A percentile compares a stretch with the other conserved stretches of the same genome.
These are phyloP conservation scores for Monosporozyma yasuniensis DNA, from an alignment of 805 yeast species.

Conservation along the genomic window DNA sequence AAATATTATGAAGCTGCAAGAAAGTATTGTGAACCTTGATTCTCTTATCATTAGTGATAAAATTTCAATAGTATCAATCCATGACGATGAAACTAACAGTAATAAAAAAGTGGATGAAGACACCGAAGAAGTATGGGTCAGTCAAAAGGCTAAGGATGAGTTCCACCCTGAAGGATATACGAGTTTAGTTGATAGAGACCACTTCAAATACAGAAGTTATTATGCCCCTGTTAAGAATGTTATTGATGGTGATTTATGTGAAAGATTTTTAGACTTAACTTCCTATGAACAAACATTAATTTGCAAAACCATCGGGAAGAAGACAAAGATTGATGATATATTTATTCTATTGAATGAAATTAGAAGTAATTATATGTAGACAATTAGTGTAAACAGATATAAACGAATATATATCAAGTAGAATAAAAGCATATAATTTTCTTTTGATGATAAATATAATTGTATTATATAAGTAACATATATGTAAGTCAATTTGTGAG, in stretches of 20 bases:
- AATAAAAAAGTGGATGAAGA: slow-evolving; percentile 13
- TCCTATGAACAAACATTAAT: slow-evolving; percentile 16
- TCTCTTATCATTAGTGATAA: slow-evolving; percentile 12
- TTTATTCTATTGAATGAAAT: slow-evolving; percentile 19
- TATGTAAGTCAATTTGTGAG: slow-evolving; percentile 1
- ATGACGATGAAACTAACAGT: slow-evolving; percentile 2
- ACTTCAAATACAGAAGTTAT: slow-evolving; percentile 60
- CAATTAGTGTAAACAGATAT: not conserved
- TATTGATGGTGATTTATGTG: slow-evolving; percentile 85
- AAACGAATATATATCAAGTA: not conserved
- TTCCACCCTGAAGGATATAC: slow-evolving; percentile 20
- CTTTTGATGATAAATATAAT: slow-evolving; percentile 2
- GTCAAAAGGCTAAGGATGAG: not conserved
- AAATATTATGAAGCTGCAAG: slow-evolving; percentile 49
- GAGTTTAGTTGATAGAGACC: slow-evolving; percentile 56
- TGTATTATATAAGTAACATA: not conserved
- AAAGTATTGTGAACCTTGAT: slow-evolving; percentile 13
- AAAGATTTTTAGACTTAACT: slow-evolving; percentile 35
- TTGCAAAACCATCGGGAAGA: slow-evolving; percentile 27
- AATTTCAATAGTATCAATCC: not conserved
- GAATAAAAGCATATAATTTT: not conserved
- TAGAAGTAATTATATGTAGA: slow-evolving; percentile 22
- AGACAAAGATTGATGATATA: slow-evolving; percentile 29
- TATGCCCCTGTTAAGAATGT: slow-evolving; percentile 71
- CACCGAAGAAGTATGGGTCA: slow-evolving; percentile 1